A percentile compares a stretch with the other conserved stretches of the same genome.
Conservation (phyloP, 2,329 filamentous ascomycete genomes). For the Knoxdaviesia proteae region DNA sequence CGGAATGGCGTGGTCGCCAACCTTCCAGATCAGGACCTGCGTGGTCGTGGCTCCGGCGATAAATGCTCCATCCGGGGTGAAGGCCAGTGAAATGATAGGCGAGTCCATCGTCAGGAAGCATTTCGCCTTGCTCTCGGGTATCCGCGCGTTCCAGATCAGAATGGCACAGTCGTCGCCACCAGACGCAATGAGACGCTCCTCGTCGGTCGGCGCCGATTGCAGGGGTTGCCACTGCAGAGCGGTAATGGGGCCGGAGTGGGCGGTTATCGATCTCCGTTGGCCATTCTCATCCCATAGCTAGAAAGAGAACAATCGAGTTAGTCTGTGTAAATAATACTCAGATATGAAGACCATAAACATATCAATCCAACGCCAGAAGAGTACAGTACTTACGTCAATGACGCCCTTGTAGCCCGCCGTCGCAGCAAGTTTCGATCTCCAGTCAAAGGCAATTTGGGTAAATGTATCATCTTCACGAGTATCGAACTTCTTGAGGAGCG, state of each 20-base stretch:
- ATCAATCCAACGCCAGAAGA: not conserved
- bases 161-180: slow-evolving; percentile 43
- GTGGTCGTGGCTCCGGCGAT: slow-evolving; percentile 39
- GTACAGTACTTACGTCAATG: slow-evolving; percentile 32
- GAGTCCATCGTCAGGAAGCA: slow-evolving; percentile 40
- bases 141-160: slow-evolving; percentile 38
- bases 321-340: not conserved
- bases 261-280: slow-evolving; percentile 31
- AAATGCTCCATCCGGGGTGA: slow-evolving; percentile 41
- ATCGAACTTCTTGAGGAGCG: slow-evolving; percentile 25
- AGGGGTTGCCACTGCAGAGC: slow-evolving; percentile 40
- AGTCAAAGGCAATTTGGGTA: slow-evolving; percentile 34
- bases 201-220: slow-evolving; percentile 12
- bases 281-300: slow-evolving; percentile 35
- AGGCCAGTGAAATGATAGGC: slow-evolving; percentile 36
- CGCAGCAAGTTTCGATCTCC: slow-evolving; percentile 28
- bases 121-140: slow-evolving; percentile 31
- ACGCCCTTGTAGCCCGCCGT: slow-evolving; percentile 38
- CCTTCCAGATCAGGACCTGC: slow-evolving; percentile 42
- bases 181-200: slow-evolving; percentile 37
- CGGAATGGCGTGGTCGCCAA: slow-evolving; percentile 35
- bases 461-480: slow-evolving; percentile 32
- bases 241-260: slow-evolving; percentile 37
- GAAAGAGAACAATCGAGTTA: slow-evolving; percentile 2
- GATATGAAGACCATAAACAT: not conserved